Conservation (phyloP, 2,329 filamentous ascomycete genomes). For the Pseudocercospora musae region DNA sequence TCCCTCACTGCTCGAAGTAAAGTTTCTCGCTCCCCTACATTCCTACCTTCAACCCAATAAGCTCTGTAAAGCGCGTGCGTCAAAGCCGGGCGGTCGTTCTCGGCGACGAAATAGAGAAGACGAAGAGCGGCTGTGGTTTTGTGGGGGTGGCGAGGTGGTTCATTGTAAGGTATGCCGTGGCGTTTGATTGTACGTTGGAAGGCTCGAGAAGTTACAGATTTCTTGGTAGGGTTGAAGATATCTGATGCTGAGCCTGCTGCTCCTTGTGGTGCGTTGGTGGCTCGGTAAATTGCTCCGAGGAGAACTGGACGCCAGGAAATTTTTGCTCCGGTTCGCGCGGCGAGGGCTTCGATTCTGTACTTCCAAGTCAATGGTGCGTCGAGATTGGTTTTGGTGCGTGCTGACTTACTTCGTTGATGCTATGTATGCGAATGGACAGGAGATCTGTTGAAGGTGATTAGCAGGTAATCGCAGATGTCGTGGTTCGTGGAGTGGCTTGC, state of each 20-base stretch:
- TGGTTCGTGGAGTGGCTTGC: slow-evolving; percentile 5
- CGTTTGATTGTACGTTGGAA: slow-evolving; percentile 21
- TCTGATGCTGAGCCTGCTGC: slow-evolving; percentile 26
- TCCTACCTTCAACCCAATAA: slow-evolving; percentile 23
- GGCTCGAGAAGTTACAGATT: slow-evolving; percentile 19
- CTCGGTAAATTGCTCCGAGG: slow-evolving; percentile 26
- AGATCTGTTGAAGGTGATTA: slow-evolving; percentile 14
- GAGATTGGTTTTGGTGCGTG: no score
- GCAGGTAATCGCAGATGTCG: neutral
- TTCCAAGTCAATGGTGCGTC: neutral
- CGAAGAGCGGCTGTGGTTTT: slow-evolving; percentile 24
- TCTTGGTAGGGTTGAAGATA: slow-evolving; percentile 26
- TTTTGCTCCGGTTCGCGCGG: slow-evolving; percentile 17
- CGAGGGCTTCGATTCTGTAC: slow-evolving; percentile 22
- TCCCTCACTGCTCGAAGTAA: slow-evolving; percentile 15
- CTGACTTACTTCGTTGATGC: slow-evolving; percentile 21
- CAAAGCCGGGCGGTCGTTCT: slow-evolving; percentile 12
- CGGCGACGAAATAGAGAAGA: slow-evolving; percentile 18
- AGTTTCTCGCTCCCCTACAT: slow-evolving; percentile 12
- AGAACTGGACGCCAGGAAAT: slow-evolving; percentile 25
- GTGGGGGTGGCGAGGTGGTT: slow-evolving; percentile 23
- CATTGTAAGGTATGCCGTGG: slow-evolving; percentile 16
- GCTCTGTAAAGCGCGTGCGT: slow-evolving; percentile 20
- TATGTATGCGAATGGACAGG: slow-evolving; percentile 26
- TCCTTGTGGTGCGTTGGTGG: slow-evolving; percentile 24